phyloP scores from a whole-genome alignment of 495 filamentous ascomycete genomes.

The Rusavskia elegans region DNA sequence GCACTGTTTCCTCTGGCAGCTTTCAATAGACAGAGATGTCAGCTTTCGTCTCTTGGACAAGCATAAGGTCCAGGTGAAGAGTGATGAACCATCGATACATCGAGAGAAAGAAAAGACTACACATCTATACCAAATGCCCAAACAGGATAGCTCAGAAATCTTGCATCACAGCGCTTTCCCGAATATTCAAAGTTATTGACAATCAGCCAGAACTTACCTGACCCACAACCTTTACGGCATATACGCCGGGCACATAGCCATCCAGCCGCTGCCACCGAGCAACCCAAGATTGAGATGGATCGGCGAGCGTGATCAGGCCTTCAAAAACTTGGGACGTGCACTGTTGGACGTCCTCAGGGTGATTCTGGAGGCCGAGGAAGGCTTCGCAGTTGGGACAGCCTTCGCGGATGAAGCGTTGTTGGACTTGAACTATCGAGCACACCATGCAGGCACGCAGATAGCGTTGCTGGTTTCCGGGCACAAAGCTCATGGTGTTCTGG shows the following conservation, averaged over 20 bases:
- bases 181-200: neutral
- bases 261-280: constrained; percentile 89
- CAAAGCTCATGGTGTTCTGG: constrained; percentile 9
- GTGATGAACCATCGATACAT: too few species aligned
- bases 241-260: constrained; percentile 69
- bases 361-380: constrained; percentile 66
- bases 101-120: too few species aligned
- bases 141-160: too few species aligned
- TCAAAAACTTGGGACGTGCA: constrained; percentile 94
- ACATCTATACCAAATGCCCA: too few species aligned
- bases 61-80: too few species aligned
- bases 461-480: constrained; percentile 32
- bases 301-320: constrained; percentile 65
- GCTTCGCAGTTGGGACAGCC: constrained; percentile 96
- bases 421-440: constrained; percentile 77
- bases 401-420: constrained; percentile 63
- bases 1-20: constrained; percentile 49
- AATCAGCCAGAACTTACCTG: constrained; percentile 27
- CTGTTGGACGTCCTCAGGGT: constrained; percentile 65
- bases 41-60: neutral
- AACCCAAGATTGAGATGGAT: constrained; percentile 72
- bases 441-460: constrained; percentile 95
- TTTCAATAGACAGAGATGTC: constrained; percentile 10
- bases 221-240: constrained; percentile 86
- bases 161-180: neutral